Evolutionary conservation across 345 rosid species (phyloP), one percentile per base, ranked within the genome.

Genomic region (Moringa oleifera): DNA sequence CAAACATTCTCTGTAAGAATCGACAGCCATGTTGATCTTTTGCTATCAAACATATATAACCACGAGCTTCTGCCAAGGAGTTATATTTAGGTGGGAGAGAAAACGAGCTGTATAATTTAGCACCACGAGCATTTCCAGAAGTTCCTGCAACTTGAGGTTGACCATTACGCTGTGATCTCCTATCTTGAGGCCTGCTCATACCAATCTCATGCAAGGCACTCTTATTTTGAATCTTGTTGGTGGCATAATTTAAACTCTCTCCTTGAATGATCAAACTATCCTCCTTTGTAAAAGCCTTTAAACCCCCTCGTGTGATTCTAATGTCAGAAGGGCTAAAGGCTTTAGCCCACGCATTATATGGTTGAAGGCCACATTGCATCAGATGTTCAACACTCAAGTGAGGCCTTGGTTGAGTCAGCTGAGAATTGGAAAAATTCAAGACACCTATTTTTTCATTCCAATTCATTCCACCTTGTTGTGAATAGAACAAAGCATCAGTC

Each of bases 11-110:
- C 63, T 79, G 79, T 20, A 82, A 79, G 62, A 64, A 73, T 59
- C 80, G 74, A 58, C 87, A 82, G 23, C 87, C 87, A 57, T 75
- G 71, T 20, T 77, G 82, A 61, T 82, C 80, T 56, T 68, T 77
- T 6, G 84, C 84, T 68, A 79, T 68, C 11, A 68, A 33, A 70
- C 77, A 74, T 12, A 79, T 71, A 53, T 52, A 56, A 13, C 83
- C 82, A 0, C 60, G 71, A 25, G 58, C 68, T 46, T 78, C 75
- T 23, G 62, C 75, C 75, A 77, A 63, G 45, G 72, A 50, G 58
- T 70, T 76, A 68, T 47, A 77, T 18, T 71, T 53, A 18, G 68
- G 66, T 37, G 67, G 58, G 62, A 47, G 23, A 62, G 56, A 68
- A 18, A 55, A 56, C 19, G 63, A 45, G 9, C 46, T 13, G 22